Conservation (phyloP, 345 rosid genomes). For the Boechera stricta region DNA sequence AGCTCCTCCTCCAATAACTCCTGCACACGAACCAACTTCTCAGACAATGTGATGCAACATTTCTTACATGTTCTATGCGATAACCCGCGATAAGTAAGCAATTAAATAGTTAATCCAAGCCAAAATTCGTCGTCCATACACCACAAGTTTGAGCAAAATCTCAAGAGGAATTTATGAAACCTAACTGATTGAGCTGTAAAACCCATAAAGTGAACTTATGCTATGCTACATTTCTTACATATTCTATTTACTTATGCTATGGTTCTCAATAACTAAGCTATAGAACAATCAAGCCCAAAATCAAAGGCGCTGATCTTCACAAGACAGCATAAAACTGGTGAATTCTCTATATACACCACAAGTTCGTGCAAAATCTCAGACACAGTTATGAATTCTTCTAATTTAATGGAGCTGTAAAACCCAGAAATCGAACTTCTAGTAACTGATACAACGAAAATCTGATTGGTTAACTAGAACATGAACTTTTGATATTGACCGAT, state of each 20-base stretch:
- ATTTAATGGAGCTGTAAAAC: not conserved
- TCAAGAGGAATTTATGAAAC: too few species aligned
- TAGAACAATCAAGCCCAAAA: not conserved
- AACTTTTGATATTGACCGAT: not conserved
- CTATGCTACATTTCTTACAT: not conserved
- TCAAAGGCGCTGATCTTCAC: not conserved
- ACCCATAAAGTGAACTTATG: not conserved
- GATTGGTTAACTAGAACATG: not conserved
- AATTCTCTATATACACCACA: not conserved
- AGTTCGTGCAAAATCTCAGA: not conserved
- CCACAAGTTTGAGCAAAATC: not conserved
- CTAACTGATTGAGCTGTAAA: not conserved
- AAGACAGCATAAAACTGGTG: not conserved
- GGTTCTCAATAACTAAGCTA: conserved; percentile 3
- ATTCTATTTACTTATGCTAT: conserved; percentile 1
- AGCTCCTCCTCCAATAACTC: conserved; percentile 69
- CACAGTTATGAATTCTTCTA: not conserved
- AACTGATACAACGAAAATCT: not conserved
- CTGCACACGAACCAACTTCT: conserved; percentile 46
- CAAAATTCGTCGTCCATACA: too few species aligned
- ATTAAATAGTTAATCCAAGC: not conserved
- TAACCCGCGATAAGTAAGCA: not conserved
- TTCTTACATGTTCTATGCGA: not conserved
- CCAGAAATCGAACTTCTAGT: not conserved
- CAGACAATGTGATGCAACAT: not conserved